These are phyloP conservation scores for Pholiota adiposa DNA, from an alignment of 1,284 basidiomycete species.

Conservation along the genomic window DNA sequence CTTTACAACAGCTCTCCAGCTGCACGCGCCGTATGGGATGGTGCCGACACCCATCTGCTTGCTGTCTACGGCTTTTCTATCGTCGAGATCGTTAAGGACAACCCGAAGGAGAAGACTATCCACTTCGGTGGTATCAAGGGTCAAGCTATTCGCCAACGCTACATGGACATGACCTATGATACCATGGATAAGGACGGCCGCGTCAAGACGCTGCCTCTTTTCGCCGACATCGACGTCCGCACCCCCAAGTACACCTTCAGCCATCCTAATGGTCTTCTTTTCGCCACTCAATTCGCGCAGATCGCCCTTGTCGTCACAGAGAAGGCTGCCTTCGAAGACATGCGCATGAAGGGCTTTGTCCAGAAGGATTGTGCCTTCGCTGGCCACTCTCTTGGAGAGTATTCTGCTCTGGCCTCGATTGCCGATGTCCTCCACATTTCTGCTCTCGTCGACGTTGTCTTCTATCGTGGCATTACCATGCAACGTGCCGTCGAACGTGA, in stretches of 20 bases:
- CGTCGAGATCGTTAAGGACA: constrained; percentile 97
- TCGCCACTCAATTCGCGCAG: constrained; percentile 98
- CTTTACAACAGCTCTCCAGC: constrained; percentile 92
- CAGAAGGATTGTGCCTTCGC: constrained; percentile 93
- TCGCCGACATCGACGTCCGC: constrained; percentile 90
- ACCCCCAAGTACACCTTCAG: constrained; percentile 97
- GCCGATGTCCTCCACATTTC: constrained; percentile 96
- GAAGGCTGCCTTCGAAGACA: constrained; percentile 97
- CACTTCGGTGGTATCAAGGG: constrained; percentile 99
- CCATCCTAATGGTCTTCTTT: constrained; percentile 93
- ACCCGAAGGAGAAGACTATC: constrained; percentile 96
- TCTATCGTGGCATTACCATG: constrained; percentile 99
- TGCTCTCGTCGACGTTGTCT: constrained; percentile 96
- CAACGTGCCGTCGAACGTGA: constrained; percentile 97
- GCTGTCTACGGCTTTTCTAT: constrained; percentile 98
- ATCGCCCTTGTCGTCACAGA: constrained; percentile 98
- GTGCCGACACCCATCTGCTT: constrained; percentile 91
- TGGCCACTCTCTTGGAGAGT: constrained; percentile 98
- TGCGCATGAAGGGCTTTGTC: constrained; percentile 95
- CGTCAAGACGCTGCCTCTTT: constrained; percentile 92
- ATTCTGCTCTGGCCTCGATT: constrained; percentile 96
- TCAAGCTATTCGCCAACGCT: constrained; percentile 95
- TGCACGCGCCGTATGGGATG: constrained; percentile 96
- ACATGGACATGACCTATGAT: constrained; percentile 99
- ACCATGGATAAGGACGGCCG: constrained; percentile 95